Conservation (phyloP, 805 yeast genomes). For the Yarrowia osloensis region DNA sequence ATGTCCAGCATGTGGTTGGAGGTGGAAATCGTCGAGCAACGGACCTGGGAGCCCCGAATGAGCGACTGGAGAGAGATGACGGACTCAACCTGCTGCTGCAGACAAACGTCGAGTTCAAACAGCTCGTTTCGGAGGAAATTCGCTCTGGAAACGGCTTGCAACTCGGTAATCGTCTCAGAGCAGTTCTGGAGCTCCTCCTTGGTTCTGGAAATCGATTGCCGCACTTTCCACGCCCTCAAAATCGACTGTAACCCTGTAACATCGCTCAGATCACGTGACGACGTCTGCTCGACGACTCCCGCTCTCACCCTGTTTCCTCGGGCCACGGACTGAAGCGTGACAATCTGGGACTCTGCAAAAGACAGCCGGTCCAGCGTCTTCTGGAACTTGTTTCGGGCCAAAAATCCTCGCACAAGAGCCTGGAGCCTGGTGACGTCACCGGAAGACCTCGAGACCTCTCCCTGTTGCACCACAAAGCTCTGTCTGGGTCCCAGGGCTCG, state of each 20-base stretch:
- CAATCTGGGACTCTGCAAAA: slow-evolving; percentile 30
- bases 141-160: slow-evolving; percentile 64
- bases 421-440: slow-evolving; percentile 49
- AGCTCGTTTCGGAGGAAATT: slow-evolving; percentile 45
- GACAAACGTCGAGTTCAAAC: neutral
- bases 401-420: slow-evolving; percentile 53
- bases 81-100: neutral
- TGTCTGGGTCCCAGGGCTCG: slow-evolving; percentile 16
- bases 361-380: slow-evolving; percentile 34
- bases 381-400: slow-evolving; percentile 33
- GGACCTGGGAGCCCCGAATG: slow-evolving; percentile 9
- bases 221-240: slow-evolving; percentile 50
- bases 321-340: slow-evolving; percentile 38
- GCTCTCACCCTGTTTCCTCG: slow-evolving; percentile 36
- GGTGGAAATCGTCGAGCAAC: neutral
- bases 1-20: slow-evolving; percentile 26
- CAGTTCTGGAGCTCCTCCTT: slow-evolving; percentile 55
- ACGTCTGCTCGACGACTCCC: neutral
- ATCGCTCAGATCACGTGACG: neutral
- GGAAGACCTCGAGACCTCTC: neutral
- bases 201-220: slow-evolving; percentile 32
- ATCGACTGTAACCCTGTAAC: slow-evolving; percentile 38
- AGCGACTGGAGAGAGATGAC: neutral
- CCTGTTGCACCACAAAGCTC: neutral
- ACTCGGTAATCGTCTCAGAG: slow-evolving; percentile 44